Base-by-base conservation (phyloP, 306 rosid species). In the Dalbergia cultrata region DNA sequence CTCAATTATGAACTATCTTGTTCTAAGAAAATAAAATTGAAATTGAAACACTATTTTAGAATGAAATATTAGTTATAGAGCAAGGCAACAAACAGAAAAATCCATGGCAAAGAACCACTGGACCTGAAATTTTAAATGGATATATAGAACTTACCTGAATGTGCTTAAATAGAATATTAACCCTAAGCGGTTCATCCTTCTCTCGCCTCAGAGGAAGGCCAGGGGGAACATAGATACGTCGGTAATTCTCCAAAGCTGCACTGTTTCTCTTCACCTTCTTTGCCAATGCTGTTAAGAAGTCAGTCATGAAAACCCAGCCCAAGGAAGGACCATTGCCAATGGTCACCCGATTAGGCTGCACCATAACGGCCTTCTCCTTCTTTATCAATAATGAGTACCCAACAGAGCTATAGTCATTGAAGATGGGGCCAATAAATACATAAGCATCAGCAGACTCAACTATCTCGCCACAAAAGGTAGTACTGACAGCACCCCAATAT, bases 251-350 rank as follows among this genome's bases (percentile, higher is more conserved):
- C 71, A 88, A 5, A 74, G 91, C 97, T 5, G 94, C 69, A 35
- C 73, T 58, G 83, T 94, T 92, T 26, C 69, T 86, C 88, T 86
- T 89, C 72, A 94, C 85, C 77, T 81, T 88, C 87, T 88, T 90
- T 33, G 97, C 82, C 84, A 94, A 82, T 44, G 91, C 92, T 75
- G 80, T 80, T 63, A 90, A 86, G 67, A 92, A 94, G 47, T 94
- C 97, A 70, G 89, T 85, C 97, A 89, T 94, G 90, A 92, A 92
- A 85, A 94, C 97, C 89, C 94, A 92, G n/a, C 98, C 94, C 47
- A 92, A 82, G 0, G 98, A 87, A 26, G 83, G 97, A 52, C 98
- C 98, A 77, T 90, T 87, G 72, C 89, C 97, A 68, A 94, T 72
- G 26, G 94, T 94, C 74, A 90, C 97, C 7, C 97, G 89, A 68